Percentiles rank a stretch among this genome's conserved stretches.
Evolutionary conservation across 176 grass and related monocot genomes (phyloP).

Genomic region (Carex myosuroides): DNA sequence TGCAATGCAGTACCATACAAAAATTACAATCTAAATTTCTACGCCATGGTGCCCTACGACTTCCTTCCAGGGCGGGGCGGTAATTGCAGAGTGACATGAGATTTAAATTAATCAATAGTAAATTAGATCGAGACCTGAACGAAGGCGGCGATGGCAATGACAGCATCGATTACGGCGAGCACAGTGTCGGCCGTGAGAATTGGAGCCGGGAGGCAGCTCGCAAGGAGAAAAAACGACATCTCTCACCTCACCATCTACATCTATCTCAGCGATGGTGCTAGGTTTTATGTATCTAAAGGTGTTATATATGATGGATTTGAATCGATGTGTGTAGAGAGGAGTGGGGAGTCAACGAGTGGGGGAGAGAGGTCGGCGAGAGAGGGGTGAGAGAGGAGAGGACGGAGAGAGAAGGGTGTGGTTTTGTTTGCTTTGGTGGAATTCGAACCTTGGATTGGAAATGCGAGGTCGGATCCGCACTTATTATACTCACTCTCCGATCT

Average conservation of each 20-base stretch:
- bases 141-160: constrained; percentile 53
- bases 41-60: background rate
- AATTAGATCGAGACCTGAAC: constrained; percentile 55
- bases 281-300: background rate
- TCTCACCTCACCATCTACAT: constrained; percentile 9
- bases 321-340: background rate
- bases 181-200: constrained; percentile 34
- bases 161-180: constrained; percentile 51
- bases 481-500: background rate
- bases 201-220: constrained; percentile 57
- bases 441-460: constrained; percentile 44
- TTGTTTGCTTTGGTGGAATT: constrained; percentile 15
- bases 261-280: constrained; percentile 2
- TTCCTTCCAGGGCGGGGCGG: background rate
- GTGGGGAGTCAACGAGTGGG: constrained; percentile 30
- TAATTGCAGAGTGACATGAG: background rate
- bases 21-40: background rate
- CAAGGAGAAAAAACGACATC: background rate
- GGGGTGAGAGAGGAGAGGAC: background rate
- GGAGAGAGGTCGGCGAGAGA: background rate
- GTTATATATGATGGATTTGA: background rate
- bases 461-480: constrained; percentile 1
- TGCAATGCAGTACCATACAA: background rate
- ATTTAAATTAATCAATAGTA: constrained; percentile 32
- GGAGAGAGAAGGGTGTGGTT: background rate